Evolutionary conservation across 257 asterid genomes (phyloP), one percentile per base, ranked within the genome.

Genomic region (Thymus quinquecostatus): DNA sequence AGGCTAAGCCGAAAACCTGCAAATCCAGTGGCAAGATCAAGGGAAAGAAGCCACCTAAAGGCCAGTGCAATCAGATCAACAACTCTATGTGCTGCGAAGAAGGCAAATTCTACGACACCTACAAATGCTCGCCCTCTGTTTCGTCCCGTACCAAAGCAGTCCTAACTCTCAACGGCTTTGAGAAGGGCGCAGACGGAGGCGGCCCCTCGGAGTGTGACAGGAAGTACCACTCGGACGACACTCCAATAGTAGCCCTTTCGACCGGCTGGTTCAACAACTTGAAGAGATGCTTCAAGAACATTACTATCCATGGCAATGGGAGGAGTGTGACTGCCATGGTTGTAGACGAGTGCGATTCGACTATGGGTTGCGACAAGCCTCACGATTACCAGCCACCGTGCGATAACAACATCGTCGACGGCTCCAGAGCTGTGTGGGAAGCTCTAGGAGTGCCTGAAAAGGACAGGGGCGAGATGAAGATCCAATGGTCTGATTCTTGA

Each of bases 341-440:
- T 28, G 87, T 80, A 2, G 87, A 83, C 12, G 85, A 80, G 68
- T 82, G 90, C 53, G 88, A 85, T 10, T 80, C 87, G 2, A 82
- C 77, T 1, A 10, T 41, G 72, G 88, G 90, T 12, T 85, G 86
- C 56, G 89, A 85, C 53, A 3, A 47, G 1, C 77, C 41, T 2
- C 87, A 85, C 14, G 90, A 83, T 34, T 86, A 55, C 51, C 83
- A 78, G 76, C 87, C 88, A 1, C 87, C 87, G 0, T 83, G 88
- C n/a, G 1, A 3, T 29, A 71, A 79, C 45, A 86, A 85, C 78
- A 74, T 83, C 1, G 84, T 82, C 1, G 85, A 77, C 73, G 86
- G 73, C 2, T 86, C 91, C 0, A 60, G 30, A 30, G 87, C 87
- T 33, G 84, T 82, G 45, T 82, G 88, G 88, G 14, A 77, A 60